Evolutionary conservation across 1,284 basidiomycete genomes (phyloP).

Genomic region (Ustilago bromivora): DNA sequence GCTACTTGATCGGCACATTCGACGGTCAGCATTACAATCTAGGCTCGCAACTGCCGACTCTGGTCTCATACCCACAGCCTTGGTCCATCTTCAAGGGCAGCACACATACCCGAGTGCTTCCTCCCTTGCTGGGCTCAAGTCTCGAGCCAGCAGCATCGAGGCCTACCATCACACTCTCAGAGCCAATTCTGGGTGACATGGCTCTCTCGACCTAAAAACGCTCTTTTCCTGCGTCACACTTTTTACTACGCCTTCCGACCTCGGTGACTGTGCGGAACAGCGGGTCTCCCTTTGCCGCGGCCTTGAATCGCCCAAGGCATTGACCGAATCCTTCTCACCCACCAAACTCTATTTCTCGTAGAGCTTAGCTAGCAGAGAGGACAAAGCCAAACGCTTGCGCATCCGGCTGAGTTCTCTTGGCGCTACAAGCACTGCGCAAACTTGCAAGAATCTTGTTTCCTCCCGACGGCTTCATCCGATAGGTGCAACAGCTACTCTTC

Average conservation of each 20-base stretch:
- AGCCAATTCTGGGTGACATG: slow-evolving; percentile 4
- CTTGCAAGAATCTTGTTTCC: background rate
- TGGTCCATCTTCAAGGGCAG: slow-evolving; percentile 3
- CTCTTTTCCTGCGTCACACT: background rate
- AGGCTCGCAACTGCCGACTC: background rate
- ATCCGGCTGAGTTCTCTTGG: slow-evolving; percentile 11
- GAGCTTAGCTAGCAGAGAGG: slow-evolving; percentile 12
- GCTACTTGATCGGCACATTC: background rate
- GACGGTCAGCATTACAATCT: background rate
- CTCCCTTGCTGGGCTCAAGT: background rate
- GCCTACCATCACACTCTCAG: background rate
- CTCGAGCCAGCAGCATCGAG: slow-evolving; percentile 2
- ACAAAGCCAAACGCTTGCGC: slow-evolving; percentile 12
- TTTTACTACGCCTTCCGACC: slow-evolving; percentile 11
- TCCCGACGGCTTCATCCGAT: slow-evolving; percentile 6
- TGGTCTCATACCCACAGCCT: slow-evolving; percentile 1
- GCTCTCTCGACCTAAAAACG: slow-evolving; percentile 17
- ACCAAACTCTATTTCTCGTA: slow-evolving; percentile 14
- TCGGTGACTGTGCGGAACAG: slow-evolving; percentile 19
- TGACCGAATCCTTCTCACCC: background rate
- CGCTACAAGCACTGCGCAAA: slow-evolving; percentile 1
- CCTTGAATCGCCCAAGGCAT: slow-evolving; percentile 14
- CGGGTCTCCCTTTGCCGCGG: slow-evolving; percentile 5
- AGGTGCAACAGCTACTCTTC: background rate
- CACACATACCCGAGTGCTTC: slow-evolving; percentile 8